Base-by-base conservation (phyloP, 768 basidiomycete species). In the Lactarius hatsudake region DNA sequence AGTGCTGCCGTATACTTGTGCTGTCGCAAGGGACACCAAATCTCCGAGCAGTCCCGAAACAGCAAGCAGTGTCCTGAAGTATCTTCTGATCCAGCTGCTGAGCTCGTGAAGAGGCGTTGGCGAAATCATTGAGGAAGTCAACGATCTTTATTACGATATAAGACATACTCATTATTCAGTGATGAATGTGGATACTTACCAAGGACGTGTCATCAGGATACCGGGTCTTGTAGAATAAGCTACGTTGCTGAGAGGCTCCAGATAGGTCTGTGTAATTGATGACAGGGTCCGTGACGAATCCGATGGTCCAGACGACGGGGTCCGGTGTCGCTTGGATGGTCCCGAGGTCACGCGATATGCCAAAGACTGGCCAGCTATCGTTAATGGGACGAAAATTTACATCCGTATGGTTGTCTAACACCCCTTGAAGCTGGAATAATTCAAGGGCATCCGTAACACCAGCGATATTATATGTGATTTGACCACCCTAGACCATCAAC, bases 31-130 rank as follows among this genome's bases (percentile, higher is more conserved):
- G 15, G 79, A 81, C 7, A 84, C 81, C 20, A 86, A 67, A 7
- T 75, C 77, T 26, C 84, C 81, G 67, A 87, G 87, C 51, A 81
- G 80, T 20, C 76, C 65, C 0, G 84, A 86, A 53, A 86, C 81
- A 51, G 75, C 78, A 15, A 15, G 71, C 74, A 2, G 86, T 82
- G 67, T 84, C 84, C 13, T 62, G 73, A 30, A 81, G 74, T n/a
- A 87, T 76, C 72, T 82, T 38, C 36, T 73, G 65, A 68, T 88
- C 85, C 61, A 88, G 81, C 1, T 74, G 68, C 10, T 78, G 74
- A 5, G 85, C 83, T 54, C 82, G 76, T 3, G 71, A 68, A 18
- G 84, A 69, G 86, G 36, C 85, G 42, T 76, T 75, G 48, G 67
- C 66, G 63, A 78, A 86, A 71, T 86, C 82, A 4, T 72, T 72